Base-by-base conservation (phyloP, 352 stramenopile species). In the Blastocystis sp. region DNA sequence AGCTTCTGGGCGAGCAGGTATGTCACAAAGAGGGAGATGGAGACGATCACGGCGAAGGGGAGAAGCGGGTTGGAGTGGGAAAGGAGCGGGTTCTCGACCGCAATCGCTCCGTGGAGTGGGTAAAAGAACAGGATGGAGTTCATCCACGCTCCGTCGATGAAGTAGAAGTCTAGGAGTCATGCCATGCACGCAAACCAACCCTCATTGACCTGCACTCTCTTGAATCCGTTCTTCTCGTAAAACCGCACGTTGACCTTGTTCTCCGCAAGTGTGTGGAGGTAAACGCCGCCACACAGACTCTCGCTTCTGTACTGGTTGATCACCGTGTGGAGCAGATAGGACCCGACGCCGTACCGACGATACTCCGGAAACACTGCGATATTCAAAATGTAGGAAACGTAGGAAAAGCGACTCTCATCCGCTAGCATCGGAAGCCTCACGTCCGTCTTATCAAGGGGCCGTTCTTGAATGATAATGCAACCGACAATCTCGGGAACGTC, bases 61-160 rank as follows among this genome's bases (percentile, higher is more conserved):
- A 24, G 26, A 4, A 33, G 24, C 1, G 63, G 41, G 26, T 24
- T 4, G 41, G 16, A 50, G 35, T 39, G 12, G 13, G 41, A 37
- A 69, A 33, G 45, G 19, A 55, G 59, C 12, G 26, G n/a, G 41
- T 67, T 67, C 31, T 69, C 35, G 4, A 31, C 24, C 3, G 61
- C 55, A 41, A 16, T 62, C 12, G 74, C 74, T 70, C 74, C 74
- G 50, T 67, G 59, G 2, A 69, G 33, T 35, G 74, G 45, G 29
- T 85, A 85, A 31, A 85, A 85, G 74, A 59, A 85, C 3, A 85
- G 41, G 26, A 67, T 67, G 19, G 74, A 85, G 45, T 85, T 39
- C 55, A 55, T 63, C 41, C 3, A 69, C 2, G 39, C 19, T 13
- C 60, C 74, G 50, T 85, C 33, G 35, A 85, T 85, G 21, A 31